Base-by-base conservation (phyloP, 129 eudicot genomes). In the Deinandra increscens region DNA sequence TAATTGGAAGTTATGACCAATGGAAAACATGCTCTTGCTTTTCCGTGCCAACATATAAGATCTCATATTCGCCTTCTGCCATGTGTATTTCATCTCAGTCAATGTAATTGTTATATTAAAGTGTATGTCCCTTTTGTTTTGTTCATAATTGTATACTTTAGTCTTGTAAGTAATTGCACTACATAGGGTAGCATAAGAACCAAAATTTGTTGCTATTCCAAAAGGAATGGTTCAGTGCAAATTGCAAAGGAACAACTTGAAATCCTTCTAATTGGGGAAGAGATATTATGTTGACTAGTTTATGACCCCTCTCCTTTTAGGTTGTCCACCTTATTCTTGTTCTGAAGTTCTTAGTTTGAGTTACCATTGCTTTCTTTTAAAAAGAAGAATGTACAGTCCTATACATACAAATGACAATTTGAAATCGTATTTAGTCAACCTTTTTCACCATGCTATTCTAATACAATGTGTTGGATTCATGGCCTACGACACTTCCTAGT, bases 281-380 rank as follows among this genome's bases (percentile, higher is more conserved):
- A 45, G 8, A 14, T 66, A 29, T 66, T 45, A 17, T 9, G n/a
- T 9, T 12, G 7, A 29, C 42, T 36, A 36, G 39, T 36, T 36
- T 36, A 36, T 36, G 6, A 36, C 4, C 7, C 39, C 5, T 36
- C 39, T 36, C 39, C 7, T 6, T 36, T 36, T 36, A 36, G 26
- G 59, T 15, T 48, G 43, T 67, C 49, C 45, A 67, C 11, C 18
- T 29, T 67, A 33, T 46, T 50, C 50, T 39, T 18, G 19, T 63
- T 19, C 23, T 39, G 31, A 63, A 17, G 10, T n/a, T 42, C 22
- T 48, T 66, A n/a, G 13, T 29, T 34, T 36, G 15, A 14, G 43
- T 18, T 67, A 9, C 41, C 18, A n/a, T 14, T 67, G 17, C 5
- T 50, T n/a, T 50, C 18, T 1, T 1, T 31, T 19, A 45, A 17